These are phyloP conservation scores for Linnemannia zychae DNA, from an alignment of 192 early-diverging fungal genomes.

Conservation along the genomic window DNA sequence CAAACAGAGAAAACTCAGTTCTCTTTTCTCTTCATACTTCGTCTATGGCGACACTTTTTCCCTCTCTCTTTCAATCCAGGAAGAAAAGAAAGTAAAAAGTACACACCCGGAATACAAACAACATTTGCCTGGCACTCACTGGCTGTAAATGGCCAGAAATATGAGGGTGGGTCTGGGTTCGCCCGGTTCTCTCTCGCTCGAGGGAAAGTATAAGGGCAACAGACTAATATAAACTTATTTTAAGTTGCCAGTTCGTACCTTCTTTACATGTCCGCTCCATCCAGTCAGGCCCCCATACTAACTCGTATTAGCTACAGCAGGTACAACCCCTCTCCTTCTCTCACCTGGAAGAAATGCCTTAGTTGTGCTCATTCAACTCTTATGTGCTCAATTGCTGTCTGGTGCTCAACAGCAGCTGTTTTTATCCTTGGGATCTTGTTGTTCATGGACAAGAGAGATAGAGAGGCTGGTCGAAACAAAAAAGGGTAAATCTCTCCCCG, in stretches of 20 bases:
- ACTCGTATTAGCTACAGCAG: not conserved
- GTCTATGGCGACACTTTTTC: not conserved
- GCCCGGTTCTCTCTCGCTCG: constrained; percentile 2
- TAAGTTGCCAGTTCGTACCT: constrained; percentile 8
- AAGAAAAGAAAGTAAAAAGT: not conserved
- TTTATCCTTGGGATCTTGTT: not conserved
- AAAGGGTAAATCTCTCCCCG: constrained; percentile 9
- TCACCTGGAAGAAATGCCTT: not conserved
- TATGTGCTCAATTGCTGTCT: not conserved
- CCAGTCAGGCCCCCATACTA: not conserved
- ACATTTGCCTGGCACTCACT: not conserved
- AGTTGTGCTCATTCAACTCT: not conserved
- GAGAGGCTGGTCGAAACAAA: not conserved
- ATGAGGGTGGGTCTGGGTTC: constrained; percentile 8
- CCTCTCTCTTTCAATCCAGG: not conserved
- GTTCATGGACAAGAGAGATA: not conserved
- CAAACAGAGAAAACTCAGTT: not conserved
- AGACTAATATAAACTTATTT: constrained; percentile 33
- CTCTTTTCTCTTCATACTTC: not conserved
- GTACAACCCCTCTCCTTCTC: not conserved
- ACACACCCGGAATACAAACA: not conserved
- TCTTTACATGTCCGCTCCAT: not conserved
- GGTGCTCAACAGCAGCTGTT: not conserved
- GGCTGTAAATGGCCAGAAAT: not conserved
- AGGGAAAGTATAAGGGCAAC: constrained; percentile 26